phyloP scores from a whole-genome alignment of 495 filamentous ascomycete genomes.

The Penicillium crystallinum region DNA sequence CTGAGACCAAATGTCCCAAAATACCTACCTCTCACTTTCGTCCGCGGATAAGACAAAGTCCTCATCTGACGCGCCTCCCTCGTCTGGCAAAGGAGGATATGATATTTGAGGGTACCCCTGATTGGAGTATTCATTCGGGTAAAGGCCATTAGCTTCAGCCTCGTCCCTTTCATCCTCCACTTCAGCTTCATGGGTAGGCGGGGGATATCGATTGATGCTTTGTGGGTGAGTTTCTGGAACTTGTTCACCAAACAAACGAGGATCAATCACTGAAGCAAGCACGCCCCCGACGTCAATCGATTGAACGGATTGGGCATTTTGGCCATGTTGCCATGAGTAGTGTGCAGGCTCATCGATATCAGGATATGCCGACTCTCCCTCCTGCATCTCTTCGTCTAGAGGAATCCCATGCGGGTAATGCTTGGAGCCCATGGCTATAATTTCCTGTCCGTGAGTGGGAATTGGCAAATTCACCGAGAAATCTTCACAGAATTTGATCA shows the following conservation, averaged over 20 bases:
- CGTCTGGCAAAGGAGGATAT: not conserved
- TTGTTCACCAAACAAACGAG: constrained; percentile 34
- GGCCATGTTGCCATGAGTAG: constrained; percentile 32
- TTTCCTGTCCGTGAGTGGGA: not conserved
- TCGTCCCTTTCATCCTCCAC: constrained; percentile 13
- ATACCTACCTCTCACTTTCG: constrained; percentile 33
- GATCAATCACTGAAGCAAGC: constrained; percentile 34
- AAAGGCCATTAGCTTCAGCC: not conserved
- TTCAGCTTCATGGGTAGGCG: not conserved
- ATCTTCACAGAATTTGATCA: not conserved
- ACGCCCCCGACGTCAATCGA: constrained; percentile 11
- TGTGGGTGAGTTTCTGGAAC: constrained; percentile 15
- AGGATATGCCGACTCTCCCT: constrained; percentile 28
- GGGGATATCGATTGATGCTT: not conserved
- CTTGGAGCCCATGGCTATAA: constrained; percentile 14
- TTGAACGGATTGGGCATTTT: not conserved
- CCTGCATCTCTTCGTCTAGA: constrained; percentile 4
- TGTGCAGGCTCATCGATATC: constrained; percentile 35
- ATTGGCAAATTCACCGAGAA: not conserved
- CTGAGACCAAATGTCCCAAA: not conserved
- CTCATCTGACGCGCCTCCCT: constrained; percentile 17
- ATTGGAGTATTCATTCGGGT: not conserved
- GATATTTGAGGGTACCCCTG: not conserved
- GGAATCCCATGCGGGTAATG: constrained; percentile 15
- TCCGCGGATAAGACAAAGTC: constrained; percentile 24